Conservation (phyloP, 768 basidiomycete species). For the Gyrodon lividus region DNA sequence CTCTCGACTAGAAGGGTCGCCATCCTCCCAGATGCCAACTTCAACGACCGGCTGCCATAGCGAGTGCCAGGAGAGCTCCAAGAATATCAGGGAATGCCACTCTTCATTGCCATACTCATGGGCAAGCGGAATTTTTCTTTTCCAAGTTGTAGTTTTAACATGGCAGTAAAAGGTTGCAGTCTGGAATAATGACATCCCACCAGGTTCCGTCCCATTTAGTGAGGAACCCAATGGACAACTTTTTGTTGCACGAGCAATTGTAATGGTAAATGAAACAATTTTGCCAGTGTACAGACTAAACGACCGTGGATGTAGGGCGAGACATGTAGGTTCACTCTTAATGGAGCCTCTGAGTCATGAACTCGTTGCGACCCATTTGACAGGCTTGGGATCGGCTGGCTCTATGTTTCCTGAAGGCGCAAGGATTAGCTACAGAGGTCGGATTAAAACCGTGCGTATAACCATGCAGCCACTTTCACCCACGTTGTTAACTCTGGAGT, state of each 20-base stretch:
- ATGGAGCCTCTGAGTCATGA: too few relatives aligned
- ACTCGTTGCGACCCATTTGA: too few relatives aligned
- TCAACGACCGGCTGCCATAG: not conserved
- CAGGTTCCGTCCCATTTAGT: conserved; percentile 15
- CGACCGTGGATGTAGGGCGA: conserved; percentile 14
- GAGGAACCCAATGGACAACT: conserved; percentile 6
- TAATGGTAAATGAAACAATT: conserved; percentile 9
- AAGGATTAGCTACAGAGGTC: conserved; percentile 1
- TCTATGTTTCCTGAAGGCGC: conserved; percentile 13
- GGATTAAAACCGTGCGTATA: not conserved
- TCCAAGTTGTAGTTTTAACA: not conserved
- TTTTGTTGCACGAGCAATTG: conserved; percentile 19
- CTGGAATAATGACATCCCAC: conserved; percentile 15
- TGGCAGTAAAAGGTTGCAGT: conserved; percentile 9
- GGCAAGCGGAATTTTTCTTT: conserved; percentile 6
- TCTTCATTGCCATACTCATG: conserved; percentile 12
- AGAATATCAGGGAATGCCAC: not conserved
- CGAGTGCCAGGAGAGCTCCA: not conserved
- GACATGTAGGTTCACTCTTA: conserved; percentile 10
- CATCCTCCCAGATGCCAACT: not conserved
- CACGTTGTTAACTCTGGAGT: not conserved
- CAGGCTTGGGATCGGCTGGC: conserved; percentile 5
- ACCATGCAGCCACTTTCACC: too few relatives aligned
- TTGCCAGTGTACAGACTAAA: not conserved
- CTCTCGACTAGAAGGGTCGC: too few relatives aligned